These are phyloP conservation scores for Pleurozium schreberi DNA, from an alignment of 225 moss, liverwort and hornwort genomes.

Conservation along the genomic window DNA sequence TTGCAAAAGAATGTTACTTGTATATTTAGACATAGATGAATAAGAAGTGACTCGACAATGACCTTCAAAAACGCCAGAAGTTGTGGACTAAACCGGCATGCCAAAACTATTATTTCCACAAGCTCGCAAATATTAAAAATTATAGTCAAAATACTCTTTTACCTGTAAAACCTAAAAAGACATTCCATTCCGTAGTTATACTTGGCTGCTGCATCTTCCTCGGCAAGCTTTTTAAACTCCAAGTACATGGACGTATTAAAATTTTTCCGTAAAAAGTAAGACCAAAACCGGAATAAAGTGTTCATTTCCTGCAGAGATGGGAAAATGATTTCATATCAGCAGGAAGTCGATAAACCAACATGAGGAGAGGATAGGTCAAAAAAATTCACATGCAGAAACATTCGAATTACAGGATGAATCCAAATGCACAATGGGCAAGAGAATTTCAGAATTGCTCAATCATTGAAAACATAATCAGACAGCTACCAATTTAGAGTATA, in stretches of 20 bases:
- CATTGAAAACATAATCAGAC: background rate
- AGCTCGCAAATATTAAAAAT: background rate
- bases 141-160: background rate
- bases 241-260: constrained; percentile 94
- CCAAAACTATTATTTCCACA: background rate
- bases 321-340: background rate
- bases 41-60: background rate
- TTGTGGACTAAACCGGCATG: background rate
- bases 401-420: background rate
- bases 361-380: background rate
- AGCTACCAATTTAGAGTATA: background rate
- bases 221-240: constrained; percentile 86
- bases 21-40: background rate
- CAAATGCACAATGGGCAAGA: background rate
- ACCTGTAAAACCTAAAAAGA: constrained; percentile 99
- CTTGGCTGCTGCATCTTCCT: constrained; percentile 88
- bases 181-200: constrained; percentile 98
- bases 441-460: background rate
- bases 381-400: background rate
- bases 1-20: background rate
- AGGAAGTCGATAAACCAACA: background rate
- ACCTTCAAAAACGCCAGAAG: background rate
- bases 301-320: constrained; percentile 77
- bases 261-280: constrained; percentile 92
- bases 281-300: constrained; percentile 97